Evolutionary conservation across 306 rosid genomes (phyloP), one percentile per base, ranked within the genome.

Genomic region (Crotalaria pallida): DNA sequence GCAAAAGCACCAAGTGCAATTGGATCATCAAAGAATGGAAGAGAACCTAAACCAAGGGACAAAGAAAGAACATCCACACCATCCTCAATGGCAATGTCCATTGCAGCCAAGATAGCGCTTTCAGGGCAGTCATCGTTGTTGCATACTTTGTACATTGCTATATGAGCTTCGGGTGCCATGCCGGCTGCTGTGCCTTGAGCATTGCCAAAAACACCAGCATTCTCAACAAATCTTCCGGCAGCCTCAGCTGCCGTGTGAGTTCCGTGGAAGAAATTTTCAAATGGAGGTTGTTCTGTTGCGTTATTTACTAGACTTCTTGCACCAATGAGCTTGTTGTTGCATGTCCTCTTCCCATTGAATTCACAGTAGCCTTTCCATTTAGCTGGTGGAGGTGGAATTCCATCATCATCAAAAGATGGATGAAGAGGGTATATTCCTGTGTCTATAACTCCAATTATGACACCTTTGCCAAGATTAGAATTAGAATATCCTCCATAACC

Each of bases 331-430:
- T n/a, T n/a, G n/a, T n/a, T n/a, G n/a, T 92, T 92, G 67, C 98
- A 92, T 10, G 58, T 48, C 3, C 68, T 63, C 7, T 52, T 10
- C 10, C 79, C 87, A 0, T 59, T 79, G 81, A 92, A 88, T 6
- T 92, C 89, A 27, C 98, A 92, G 19, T 19, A 67, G 16, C 98
- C 98, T 65, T 85, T 87, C 98, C 98, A 92, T 69, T 79, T 89
- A 0, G 83, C 49, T 0, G 94, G 96, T 0, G 96, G 94, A 1
- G 92, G 80, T 0, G 84, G 83, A 58, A 92, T 61, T 50, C 88
- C 92, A 23, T 77, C 75, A 12, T 84, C 98, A 0, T 69, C 57
- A 60, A 86, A 89, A 0, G 92, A 87, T 17, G 94, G 90, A 7
- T 89, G 96, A 10, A 49, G 73, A 0, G 96, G 98, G 61, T 23